Base-by-base conservation (phyloP, 306 rosid genomes). In the Hippophae rhamnoides region DNA sequence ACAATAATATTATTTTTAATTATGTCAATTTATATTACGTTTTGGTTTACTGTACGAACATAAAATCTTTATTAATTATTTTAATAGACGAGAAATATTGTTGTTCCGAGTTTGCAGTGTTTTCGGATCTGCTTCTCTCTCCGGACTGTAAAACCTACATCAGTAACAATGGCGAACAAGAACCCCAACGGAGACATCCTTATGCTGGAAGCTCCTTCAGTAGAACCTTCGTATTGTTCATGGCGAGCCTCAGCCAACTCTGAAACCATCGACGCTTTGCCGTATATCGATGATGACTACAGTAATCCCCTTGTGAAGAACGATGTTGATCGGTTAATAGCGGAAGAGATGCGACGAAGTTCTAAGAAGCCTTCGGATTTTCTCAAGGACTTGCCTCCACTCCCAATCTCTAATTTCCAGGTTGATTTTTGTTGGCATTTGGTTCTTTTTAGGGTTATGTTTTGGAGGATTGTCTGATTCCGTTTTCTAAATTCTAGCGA, bases 271-370 rank as follows among this genome's bases (percentile, higher is more conserved):
- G 96, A 92, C 54, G 98, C 98, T 26, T 68, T 92, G 75, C 95
- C 98, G 42, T 92, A 92, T 83, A 85, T 92, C 57, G 98, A 92
- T 68, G 92, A 78, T 25, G 96, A 87, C 83, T 92, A 92, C 72
- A 77, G 80, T 10, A 59, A 84, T 65, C 81, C 86, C 1, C 60
- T 78, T 52, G 89, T 92, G 45, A 92, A 92, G 75, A 51, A 66
- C 6, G 98, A 87, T 68, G 98, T 92, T 46, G 96, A 87, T 70
- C 92, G 86, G 42, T 75, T 85, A 59, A 86, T 92, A 8, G 96
- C 87, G 76, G 95, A 87, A 6, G 96, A 92, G 82, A 80, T 92
- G 93, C 92, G 96, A 9, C 89, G 93, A 10, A 92, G 98, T 82
- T 70, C 70, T 6, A 87, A 82, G 57, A 88, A 73, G 73, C 98